Evolutionary conservation across 805 yeast species (phyloP), one percentile per base, ranked within the genome.

Genomic region (Pichia nakasei): DNA sequence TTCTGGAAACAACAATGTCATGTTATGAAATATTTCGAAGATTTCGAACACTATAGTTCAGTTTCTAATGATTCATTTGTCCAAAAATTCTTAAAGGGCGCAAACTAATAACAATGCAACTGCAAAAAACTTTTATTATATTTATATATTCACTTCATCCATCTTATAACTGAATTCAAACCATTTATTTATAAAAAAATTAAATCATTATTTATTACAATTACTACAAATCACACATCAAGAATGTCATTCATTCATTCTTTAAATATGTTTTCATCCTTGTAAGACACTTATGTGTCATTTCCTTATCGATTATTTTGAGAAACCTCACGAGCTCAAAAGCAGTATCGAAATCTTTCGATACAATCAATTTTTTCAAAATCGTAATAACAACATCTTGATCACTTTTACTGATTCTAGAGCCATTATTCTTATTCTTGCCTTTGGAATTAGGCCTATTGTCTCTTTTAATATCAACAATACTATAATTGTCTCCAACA

Each of bases 1-100:
- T 85, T 85, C 69, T 85, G 95, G 95, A 86, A 85, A 63, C 95
- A 86, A 70, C 79, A 77, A 59, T 76, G 89, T 51, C 94, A 85
- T 63, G 86, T 85, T 37, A 70, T 83, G 79, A 78, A 82, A 65
- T 85, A 81, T 69, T 85, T 85, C 54, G 85, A 80, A 52, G 80
- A 79, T 54, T 81, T 75, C 60, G 73, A 73, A 37, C 69, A 68
- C 29, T 75, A 82, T 52, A 71, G 70, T 50, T 69, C 69, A 36
- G 74, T 76, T 49, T 72, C 70, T 53, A 72, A 75, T 56, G 74
- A 79, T 58, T 72, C 70, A 54, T 85, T 85, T 58, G 76, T 85
- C 41, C 78, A 77, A 65, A 81, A 80, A 63, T 85, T 85, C 72
- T 70, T 82, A 56, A 80, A 78, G 60, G 85, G 85, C 39, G 70